Evolutionary conservation across 108 stramenopile genomes (phyloP).

Genomic region (Skeletonema tropicum): DNA sequence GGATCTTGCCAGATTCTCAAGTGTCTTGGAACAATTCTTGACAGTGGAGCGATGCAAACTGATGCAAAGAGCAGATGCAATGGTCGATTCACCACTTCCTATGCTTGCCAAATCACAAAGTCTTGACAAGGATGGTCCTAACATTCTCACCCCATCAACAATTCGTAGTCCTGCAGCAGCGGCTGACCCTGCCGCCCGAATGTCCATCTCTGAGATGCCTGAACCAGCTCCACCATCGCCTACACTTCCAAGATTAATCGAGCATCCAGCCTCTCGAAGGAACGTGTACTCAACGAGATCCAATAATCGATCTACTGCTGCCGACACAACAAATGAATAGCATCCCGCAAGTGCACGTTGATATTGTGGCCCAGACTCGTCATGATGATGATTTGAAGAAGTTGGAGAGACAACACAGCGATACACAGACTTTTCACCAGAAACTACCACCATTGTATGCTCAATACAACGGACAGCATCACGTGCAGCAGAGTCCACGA

Average conservation of each 20-base stretch:
- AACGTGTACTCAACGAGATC: constrained; percentile 89
- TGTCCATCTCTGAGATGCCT: constrained; percentile 48
- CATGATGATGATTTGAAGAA: constrained; percentile 28
- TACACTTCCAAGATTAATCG: constrained; percentile 17
- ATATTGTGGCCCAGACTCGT: constrained; percentile 54
- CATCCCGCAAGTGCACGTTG: constrained; percentile 67
- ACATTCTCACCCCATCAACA: constrained; percentile 87
- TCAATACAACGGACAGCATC: constrained; percentile 89
- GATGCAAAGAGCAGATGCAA: constrained; percentile 84
- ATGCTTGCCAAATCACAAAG: constrained; percentile 72
- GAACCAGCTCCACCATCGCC: constrained; percentile 29
- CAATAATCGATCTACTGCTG: constrained; percentile 77
- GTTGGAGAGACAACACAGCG: constrained; percentile 73
- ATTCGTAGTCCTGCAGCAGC: constrained; percentile 86
- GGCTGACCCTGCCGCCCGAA: constrained; percentile 69
- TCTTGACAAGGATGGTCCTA: constrained; percentile 87
- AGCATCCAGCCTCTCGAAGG: constrained; percentile 70
- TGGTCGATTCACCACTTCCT: constrained; percentile 37
- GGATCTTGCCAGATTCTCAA: constrained; percentile 86
- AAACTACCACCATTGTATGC: constrained; percentile 86
- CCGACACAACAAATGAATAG: constrained; percentile 72
- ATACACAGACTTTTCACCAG: constrained; percentile 78
- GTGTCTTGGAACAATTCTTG: constrained; percentile 80
- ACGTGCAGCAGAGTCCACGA: constrained; percentile 76
- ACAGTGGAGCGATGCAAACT: constrained; percentile 88